These are phyloP conservation scores for Echites panduratus DNA, from an alignment of 257 asterid genomes.

Conservation along the genomic window DNA sequence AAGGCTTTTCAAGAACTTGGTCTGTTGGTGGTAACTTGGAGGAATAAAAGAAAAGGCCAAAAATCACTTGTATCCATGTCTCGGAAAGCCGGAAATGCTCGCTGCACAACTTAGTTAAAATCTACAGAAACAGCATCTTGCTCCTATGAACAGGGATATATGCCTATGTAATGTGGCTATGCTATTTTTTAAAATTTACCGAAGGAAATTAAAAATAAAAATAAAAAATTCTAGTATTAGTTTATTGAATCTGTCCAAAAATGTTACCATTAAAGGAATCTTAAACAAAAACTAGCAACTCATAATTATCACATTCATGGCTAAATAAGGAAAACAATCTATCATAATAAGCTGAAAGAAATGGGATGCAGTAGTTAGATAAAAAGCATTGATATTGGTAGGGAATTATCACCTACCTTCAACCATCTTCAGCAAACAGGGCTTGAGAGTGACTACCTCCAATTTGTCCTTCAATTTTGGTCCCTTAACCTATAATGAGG, in stretches of 20 bases:
- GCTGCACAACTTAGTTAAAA: background rate
- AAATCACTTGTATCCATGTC: background rate
- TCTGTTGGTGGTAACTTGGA: background rate
- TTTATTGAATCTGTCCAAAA: background rate
- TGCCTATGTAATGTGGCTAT: background rate
- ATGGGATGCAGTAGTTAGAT: background rate
- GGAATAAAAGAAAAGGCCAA: background rate
- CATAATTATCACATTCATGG: background rate
- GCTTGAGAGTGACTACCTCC: conserved; percentile 75
- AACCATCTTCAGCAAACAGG: conserved; percentile 81
- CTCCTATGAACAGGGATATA: background rate
- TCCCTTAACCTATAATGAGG: conserved; percentile 62
- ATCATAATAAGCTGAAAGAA: background rate
- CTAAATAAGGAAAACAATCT: no score
- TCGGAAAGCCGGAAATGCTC: background rate
- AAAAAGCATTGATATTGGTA: background rate
- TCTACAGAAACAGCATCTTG: background rate
- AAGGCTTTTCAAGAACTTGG: background rate
- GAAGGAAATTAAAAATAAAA: background rate
- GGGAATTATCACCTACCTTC: conserved; percentile 66
- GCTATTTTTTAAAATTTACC: background rate
- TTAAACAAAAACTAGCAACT: background rate
- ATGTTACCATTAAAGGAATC: background rate
- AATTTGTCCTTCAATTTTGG: conserved; percentile 63
- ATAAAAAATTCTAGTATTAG: background rate